Conservation (phyloP, 176 grass and related monocot genomes). For the Thinopyrum elongatum region DNA sequence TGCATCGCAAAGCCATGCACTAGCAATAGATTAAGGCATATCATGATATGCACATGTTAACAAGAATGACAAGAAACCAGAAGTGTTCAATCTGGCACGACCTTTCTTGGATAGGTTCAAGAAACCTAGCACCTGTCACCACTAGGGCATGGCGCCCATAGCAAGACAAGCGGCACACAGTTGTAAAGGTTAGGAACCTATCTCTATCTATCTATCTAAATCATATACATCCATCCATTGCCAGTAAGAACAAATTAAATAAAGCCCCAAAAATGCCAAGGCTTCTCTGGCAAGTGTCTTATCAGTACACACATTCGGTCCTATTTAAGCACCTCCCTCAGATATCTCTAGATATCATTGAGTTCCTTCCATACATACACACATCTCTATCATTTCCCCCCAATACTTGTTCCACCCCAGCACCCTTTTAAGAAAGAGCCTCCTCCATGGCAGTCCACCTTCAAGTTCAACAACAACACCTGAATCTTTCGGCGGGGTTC, state of each 20-base stretch:
- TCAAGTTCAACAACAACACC: background rate
- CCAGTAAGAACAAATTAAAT: background rate
- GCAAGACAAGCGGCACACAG: background rate
- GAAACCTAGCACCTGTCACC: background rate
- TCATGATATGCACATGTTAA: background rate
- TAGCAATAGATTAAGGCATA: background rate
- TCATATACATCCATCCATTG: background rate
- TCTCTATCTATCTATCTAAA: background rate
- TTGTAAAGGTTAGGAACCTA: background rate
- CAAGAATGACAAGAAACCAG: background rate
- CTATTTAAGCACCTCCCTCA: background rate
- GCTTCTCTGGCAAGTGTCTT: background rate
- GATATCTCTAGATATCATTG: background rate
- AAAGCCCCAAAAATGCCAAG: background rate
- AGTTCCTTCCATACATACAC: background rate
- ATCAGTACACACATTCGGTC: background rate
- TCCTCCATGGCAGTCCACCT: slow-evolving; percentile 33
- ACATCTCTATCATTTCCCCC: background rate
- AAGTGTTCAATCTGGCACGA: background rate
- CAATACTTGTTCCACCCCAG: background rate
- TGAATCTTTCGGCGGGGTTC: slow-evolving; percentile 52
- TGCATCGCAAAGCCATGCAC: background rate
- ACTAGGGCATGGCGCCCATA: background rate
- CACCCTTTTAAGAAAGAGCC: background rate
- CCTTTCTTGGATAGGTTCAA: background rate